These are phyloP conservation scores for Thelonectria discophora DNA, from an alignment of 2,329 filamentous ascomycete genomes.

Conservation along the genomic window DNA sequence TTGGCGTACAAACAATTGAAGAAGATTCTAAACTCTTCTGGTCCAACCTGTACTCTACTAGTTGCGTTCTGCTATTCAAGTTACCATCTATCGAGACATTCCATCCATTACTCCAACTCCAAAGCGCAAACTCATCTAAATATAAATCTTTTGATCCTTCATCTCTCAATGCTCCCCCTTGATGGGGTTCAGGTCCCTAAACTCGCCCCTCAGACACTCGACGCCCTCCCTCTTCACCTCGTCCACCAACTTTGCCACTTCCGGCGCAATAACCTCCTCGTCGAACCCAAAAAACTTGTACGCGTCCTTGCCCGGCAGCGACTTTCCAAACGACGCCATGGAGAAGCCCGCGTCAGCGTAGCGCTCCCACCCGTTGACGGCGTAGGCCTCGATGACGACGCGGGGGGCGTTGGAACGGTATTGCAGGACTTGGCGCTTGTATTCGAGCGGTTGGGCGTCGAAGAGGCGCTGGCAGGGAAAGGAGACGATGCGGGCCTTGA, in stretches of 20 bases:
- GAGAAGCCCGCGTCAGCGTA: constrained; percentile 66
- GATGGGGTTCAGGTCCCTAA: constrained; percentile 43
- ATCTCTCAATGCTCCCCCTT: constrained; percentile 34
- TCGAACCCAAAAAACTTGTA: constrained; percentile 67
- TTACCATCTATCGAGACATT: constrained; percentile 18
- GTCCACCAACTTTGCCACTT: constrained; percentile 47
- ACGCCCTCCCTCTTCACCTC: constrained; percentile 44
- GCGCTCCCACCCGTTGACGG: constrained; percentile 66
- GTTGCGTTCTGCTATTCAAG: too few species aligned
- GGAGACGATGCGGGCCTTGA: constrained; percentile 53
- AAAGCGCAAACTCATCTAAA: constrained; percentile 17
- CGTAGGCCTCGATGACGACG: constrained; percentile 69
- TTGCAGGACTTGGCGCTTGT: constrained; percentile 56
- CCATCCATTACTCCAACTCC: constrained; percentile 25
- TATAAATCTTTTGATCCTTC: constrained; percentile 14
- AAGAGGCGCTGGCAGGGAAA: constrained; percentile 58
- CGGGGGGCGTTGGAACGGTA: constrained; percentile 54
- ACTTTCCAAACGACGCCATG: constrained; percentile 65
- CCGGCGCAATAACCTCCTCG: constrained; percentile 50
- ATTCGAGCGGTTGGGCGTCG: constrained; percentile 53
- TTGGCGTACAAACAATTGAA: too few species aligned
- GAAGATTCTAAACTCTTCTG: too few species aligned
- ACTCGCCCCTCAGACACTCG: constrained; percentile 45
- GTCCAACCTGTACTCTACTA: too few species aligned
- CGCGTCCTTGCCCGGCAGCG: constrained; percentile 61